Evolutionary conservation across 1,139 yeast species (phyloP), one percentile per base, ranked within the genome.

Genomic region (Entelexis sorbosivorans): DNA sequence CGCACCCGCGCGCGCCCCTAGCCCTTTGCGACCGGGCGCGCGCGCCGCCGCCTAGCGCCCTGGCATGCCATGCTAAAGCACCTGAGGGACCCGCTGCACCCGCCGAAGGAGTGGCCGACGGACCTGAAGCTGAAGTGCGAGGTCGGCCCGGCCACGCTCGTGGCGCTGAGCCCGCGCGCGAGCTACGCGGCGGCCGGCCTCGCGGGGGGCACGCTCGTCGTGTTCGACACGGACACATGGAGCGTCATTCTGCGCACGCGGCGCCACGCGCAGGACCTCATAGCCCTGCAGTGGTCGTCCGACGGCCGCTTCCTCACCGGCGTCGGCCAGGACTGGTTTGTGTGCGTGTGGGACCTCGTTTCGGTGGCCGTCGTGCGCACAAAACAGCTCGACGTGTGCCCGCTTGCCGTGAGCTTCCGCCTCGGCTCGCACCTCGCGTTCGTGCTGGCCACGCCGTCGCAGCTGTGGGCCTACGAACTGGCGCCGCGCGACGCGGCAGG

Each of bases 291-390:
- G n/a, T 55, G 58, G 58, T 46, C 54, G 6, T 7, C 3, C 13
- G 50, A 52, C 31, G 52, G 44, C 14, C 19, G 45, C 10, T 17
- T 17, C 16, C 28, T 55, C 17, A 34, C 52, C 19, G 49, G 51
- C 13, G 50, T 49, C 14, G 54, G 56, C 26, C 28, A 10, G 11
- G 58, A 55, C 42, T 55, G 58, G 58, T 40, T 29, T 14, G 38
- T 46, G 32, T 47, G 50, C 29, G 32, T 48, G 13, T 55, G 58
- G 58, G 48, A 52, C 35, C 16, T 38, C 22, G n/a, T 6, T 2
- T n/a, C 16, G 33, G 29, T 32, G 19, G 2, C 19, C 9, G 45
- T 48, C n/a, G 28, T 32, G 17, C 14, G n/a, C 16, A 14, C 32
- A 8, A 38, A 31, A 17, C 47, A 53, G 39, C 51, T 53, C 36